These are phyloP conservation scores for Penicillium parvum DNA, from an alignment of 495 filamentous ascomycete genomes.

Conservation along the genomic window DNA sequence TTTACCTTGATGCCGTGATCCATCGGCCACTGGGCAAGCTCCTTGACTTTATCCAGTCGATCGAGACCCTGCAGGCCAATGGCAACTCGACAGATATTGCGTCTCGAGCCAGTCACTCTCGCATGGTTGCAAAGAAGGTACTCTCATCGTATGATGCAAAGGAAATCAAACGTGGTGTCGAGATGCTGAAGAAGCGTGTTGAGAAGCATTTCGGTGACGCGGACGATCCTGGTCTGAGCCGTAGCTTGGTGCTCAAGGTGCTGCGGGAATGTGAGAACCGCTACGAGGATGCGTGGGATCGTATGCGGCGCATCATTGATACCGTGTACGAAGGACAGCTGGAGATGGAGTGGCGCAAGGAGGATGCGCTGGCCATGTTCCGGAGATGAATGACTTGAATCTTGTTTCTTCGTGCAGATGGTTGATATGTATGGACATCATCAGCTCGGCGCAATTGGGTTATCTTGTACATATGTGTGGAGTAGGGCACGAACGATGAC, in stretches of 20 bases:
- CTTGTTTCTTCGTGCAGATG: background rate
- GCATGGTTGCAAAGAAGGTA: conserved; percentile 76
- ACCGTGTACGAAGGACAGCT: conserved; percentile 61
- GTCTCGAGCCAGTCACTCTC: conserved; percentile 71
- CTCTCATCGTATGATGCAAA: conserved; percentile 72
- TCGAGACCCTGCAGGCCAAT: conserved; percentile 61
- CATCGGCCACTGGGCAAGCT: conserved; percentile 84
- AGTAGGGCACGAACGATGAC: no score
- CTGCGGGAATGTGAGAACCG: conserved; percentile 73
- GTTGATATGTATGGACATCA: background rate
- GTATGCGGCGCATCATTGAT: conserved; percentile 58
- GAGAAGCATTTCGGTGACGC: conserved; percentile 95
- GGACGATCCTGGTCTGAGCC: conserved; percentile 65
- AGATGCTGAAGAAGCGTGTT: conserved; percentile 79
- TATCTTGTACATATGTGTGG: no score
- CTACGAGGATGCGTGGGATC: conserved; percentile 69
- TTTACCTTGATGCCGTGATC: conserved; percentile 85
- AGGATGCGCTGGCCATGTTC: conserved; percentile 53
- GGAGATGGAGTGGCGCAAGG: conserved; percentile 58
- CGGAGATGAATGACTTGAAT: conserved; percentile 30
- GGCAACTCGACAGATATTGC: conserved; percentile 53
- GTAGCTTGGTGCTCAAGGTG: conserved; percentile 70
- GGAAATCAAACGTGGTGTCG: conserved; percentile 79
- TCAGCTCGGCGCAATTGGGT: conserved; percentile 5
- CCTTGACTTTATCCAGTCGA: conserved; percentile 81